A percentile compares a stretch with the other conserved stretches of the same genome.
phyloP scores from a whole-genome alignment of 169 alveolate species.

The Babesia caballi region DNA sequence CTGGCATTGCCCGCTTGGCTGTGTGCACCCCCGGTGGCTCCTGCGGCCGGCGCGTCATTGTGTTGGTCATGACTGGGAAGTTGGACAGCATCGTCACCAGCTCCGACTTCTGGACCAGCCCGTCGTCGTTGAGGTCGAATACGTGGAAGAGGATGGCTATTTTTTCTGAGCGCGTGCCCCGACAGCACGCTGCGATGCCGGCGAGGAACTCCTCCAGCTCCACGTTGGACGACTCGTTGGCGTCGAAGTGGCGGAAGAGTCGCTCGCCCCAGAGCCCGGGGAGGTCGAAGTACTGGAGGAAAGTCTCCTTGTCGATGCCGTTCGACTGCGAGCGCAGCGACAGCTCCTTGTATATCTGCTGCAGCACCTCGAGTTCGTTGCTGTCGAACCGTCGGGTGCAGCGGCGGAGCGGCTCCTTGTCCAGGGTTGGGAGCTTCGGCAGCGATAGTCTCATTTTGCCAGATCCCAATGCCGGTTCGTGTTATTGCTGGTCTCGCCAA shows the following conservation, averaged over 20 bases:
- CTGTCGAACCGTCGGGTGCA: conserved; percentile 64
- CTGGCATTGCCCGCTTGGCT: background rate
- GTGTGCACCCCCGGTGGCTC: background rate
- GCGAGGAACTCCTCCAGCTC: conserved; percentile 81
- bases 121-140: conserved; percentile 81
- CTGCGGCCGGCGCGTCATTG: conserved; percentile 39
- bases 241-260: conserved; percentile 75
- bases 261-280: conserved; percentile 89
- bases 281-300: conserved; percentile 81
- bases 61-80: conserved; percentile 74
- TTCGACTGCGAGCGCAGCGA: conserved; percentile 71
- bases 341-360: conserved; percentile 76
- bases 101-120: conserved; percentile 77
- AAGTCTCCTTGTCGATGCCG: conserved; percentile 84
- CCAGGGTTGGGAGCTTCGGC: background rate
- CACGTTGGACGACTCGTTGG: conserved; percentile 69
- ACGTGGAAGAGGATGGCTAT: conserved; percentile 79
- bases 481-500: too few relatives aligned
- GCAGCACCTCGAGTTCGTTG: conserved; percentile 70
- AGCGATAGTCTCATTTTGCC: background rate
- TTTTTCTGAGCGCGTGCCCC: conserved; percentile 84
- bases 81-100: conserved; percentile 85
- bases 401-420: conserved; percentile 29
- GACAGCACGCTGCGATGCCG: conserved; percentile 82
- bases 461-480: too few relatives aligned